Base-by-base conservation (phyloP, 495 filamentous ascomycete genomes). In the Penicillium paradoxum region DNA sequence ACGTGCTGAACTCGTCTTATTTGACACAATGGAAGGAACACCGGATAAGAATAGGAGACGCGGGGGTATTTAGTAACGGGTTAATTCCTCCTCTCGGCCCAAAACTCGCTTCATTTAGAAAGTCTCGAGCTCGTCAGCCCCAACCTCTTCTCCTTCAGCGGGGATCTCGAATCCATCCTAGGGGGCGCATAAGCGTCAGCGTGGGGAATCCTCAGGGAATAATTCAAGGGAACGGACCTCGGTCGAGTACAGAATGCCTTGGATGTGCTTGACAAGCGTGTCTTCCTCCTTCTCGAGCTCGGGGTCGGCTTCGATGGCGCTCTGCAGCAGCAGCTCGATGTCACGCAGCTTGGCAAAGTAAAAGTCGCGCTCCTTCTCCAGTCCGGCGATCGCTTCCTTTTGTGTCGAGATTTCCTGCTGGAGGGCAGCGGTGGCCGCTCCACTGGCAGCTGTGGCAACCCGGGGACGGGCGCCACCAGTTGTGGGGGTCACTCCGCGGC, bases 271-370 rank as follows among this genome's bases (percentile, higher is more conserved):
- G 60, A 96, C 82, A 53, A 97, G 75, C 7, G 90, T 85, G 41
- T 91, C 88, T 55, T 96, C 92, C 21, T 92, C 87, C 80, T 91
- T 87, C 76, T 96, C 93, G 44, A 97, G 71, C 70, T 92, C 84
- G 5, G 92, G 90, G 56, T 96, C 85, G 36, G 84, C 84, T 61
- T 97, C 93, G 60, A 96, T 88, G 14, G 90, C 90, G 56, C 85
- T 83, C 76, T 98, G 93, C 47, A 98, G 77, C 65, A 98, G 68
- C 58, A 98, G 70, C 72, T 98, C 95, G 58, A 98, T 98, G 64
- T 98, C 93, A 46, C 93, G 83, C 52, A 98, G 74, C 74, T 98
- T 98, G 77, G 88, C 91, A 69, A 98, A 98, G 77, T 98, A 98
- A 72, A 98, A 98, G 70, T 98, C 93, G 45, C 93, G 78, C 76